phyloP scores from a whole-genome alignment of 495 filamentous ascomycete species.

The Podospora bellae-mahoneyi region DNA sequence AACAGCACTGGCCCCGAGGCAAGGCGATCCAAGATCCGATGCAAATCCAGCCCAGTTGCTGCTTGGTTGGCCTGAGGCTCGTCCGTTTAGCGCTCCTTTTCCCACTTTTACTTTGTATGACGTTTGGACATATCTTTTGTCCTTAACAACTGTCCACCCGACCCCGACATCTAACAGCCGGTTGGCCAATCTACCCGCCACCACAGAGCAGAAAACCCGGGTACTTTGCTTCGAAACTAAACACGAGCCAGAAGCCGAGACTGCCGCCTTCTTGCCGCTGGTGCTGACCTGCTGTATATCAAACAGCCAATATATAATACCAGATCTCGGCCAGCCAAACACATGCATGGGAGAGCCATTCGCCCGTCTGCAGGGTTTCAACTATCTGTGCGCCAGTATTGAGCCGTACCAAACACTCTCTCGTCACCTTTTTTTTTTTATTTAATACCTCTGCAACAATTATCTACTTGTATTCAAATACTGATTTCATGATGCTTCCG shows the following conservation, averaged over 20 bases:
- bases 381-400: slow-evolving; percentile 11
- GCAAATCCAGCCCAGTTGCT: neutral
- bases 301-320: slow-evolving; percentile 22
- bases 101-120: slow-evolving; percentile 3
- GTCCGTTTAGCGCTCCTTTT: neutral
- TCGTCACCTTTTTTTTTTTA: neutral
- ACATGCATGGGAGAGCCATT: neutral
- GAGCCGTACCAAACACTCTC: neutral
- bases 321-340: slow-evolving; percentile 15
- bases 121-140: slow-evolving; percentile 10
- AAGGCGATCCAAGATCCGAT: slow-evolving; percentile 5
- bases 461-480: neutral
- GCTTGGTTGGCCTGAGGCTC: neutral
- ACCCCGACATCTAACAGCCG: neutral
- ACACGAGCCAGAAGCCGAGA: neutral
- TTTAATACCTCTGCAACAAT: neutral
- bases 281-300: slow-evolving; percentile 15
- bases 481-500: neutral
- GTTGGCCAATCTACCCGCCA: neutral
- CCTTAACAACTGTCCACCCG: neutral
- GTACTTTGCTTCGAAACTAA: slow-evolving; percentile 6
- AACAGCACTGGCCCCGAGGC: slow-evolving; percentile 9
- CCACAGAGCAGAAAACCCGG: neutral
- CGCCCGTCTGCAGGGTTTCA: neutral
- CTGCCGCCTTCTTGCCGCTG: neutral